A percentile compares a stretch with the other conserved stretches of the same genome.
phyloP scores from a whole-genome alignment of 169 alveolate species.

The Plasmodium yoelii region DNA sequence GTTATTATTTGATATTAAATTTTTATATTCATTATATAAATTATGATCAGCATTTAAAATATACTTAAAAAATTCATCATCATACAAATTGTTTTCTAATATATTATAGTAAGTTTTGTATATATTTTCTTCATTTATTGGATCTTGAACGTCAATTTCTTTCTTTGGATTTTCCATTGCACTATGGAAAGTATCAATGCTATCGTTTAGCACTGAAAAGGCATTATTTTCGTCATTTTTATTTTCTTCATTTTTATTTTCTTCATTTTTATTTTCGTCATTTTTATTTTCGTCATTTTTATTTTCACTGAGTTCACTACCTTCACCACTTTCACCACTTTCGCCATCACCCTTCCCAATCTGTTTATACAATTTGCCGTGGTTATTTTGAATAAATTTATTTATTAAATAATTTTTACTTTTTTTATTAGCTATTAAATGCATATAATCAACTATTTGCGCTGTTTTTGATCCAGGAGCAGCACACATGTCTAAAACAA shows the following conservation, averaged over 20 bases:
- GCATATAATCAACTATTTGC: constrained; percentile 79
- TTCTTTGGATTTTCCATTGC: not conserved
- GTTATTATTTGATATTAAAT: constrained; percentile 69
- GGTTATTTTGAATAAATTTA: constrained; percentile 26
- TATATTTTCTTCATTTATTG: not conserved
- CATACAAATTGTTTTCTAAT: constrained; percentile 48
- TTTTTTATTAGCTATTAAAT: constrained; percentile 33
- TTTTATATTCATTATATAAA: constrained; percentile 47
- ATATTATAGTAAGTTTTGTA: constrained; percentile 19
- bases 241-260: not conserved
- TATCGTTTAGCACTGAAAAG: not conserved
- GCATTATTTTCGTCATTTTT: not conserved
- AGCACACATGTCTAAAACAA: constrained; percentile 96
- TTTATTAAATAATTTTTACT: constrained; percentile 43
- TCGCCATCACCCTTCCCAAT: not conserved
- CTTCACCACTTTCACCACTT: not conserved
- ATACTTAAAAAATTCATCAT: constrained; percentile 48
- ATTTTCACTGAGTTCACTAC: not conserved
- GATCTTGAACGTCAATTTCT: not conserved
- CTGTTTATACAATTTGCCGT: not conserved
- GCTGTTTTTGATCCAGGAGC: constrained; percentile 96
- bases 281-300: not conserved
- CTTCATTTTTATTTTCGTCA: not conserved
- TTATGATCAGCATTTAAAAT: constrained; percentile 62
- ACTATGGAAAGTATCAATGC: not conserved